Base-by-base conservation (phyloP, 257 asterid species). In the Ocimum tenuiflorum region DNA sequence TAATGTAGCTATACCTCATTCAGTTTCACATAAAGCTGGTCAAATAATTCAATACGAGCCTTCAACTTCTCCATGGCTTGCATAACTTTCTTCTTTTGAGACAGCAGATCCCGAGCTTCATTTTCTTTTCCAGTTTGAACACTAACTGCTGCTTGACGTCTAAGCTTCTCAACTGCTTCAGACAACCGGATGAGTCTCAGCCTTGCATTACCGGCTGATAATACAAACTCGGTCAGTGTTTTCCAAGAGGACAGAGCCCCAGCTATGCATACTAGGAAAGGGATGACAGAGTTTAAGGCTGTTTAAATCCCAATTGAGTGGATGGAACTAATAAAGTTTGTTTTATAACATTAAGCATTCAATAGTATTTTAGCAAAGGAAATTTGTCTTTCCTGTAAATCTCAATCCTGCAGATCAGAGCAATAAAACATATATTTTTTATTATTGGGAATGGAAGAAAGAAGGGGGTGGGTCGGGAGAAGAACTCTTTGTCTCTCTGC, bases 131-230 rank as follows among this genome's bases (percentile, higher is more conserved):
- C 95, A 29, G 73, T 81, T 68, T 62, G 95, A 69, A 87, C 87
- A 80, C 74, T 83, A 46, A 80, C 67, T 42, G 91, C 87, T 12
- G 98, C 98, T 74, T 83, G 96, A 19, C 82, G 75, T 56, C 80
- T 84, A 78, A 92, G 90, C 77, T 81, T 87, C 62, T 87, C 97
- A 63, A 87, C 96, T 39, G 97, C 97, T 80, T 89, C 97, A 66
- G 94, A 82, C 79, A 92, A 79, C 59, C 96, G 79, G 79, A 92
- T 68, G 75, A 92, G 79, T 72, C 99, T 84, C 79, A 75, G 63
- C 71, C 99, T 85, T 73, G 92, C 85, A 75, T 68, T 89, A 69
- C 77, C 83, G 67, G 96, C 99, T 92, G 81, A 69, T 82, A 75
- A 63, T 59, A 67, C 56, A 67, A 23, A 71, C 49, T 35, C 55